Evolutionary conservation across 2,329 filamentous ascomycete genomes (phyloP).

Genomic region (Pyrenophora teres): DNA sequence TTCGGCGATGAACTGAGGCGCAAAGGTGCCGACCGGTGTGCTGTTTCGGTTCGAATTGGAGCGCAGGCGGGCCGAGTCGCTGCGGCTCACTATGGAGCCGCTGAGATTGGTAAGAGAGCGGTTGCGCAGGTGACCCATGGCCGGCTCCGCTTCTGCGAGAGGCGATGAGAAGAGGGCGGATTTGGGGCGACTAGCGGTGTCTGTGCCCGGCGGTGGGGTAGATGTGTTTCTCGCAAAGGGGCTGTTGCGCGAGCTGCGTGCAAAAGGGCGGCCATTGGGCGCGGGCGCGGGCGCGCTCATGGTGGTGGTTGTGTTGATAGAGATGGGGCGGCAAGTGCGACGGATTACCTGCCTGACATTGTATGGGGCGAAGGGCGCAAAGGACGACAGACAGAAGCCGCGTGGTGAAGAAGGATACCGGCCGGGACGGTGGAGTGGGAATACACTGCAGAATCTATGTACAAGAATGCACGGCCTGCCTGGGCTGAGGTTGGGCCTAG

Average conservation of each 20-base stretch:
- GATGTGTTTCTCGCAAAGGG: conserved; percentile 72
- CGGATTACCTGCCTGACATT: conserved; percentile 34
- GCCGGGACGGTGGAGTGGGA: conserved; percentile 2
- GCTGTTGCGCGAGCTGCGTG: conserved; percentile 69
- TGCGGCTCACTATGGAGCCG: conserved; percentile 38
- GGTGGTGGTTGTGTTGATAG: conserved; percentile 22
- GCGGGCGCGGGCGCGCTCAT: conserved; percentile 63
- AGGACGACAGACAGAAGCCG: conserved; percentile 8
- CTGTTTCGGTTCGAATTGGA: conserved; percentile 69
- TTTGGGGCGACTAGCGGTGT: conserved; percentile 65
- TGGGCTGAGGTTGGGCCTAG: neutral
- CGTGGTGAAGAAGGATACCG: neutral
- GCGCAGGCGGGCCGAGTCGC: conserved; percentile 47
- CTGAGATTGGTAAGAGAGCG: conserved; percentile 65
- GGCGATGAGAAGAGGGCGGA: conserved; percentile 74
- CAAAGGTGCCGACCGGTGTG: conserved; percentile 80
- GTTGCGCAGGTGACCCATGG: conserved; percentile 65
- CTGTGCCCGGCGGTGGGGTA: conserved; percentile 63
- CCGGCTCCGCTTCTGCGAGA: conserved; percentile 50
- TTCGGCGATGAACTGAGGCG: conserved; percentile 91
- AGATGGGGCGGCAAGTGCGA: conserved; percentile 28
- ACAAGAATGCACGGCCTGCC: conserved; percentile 28
- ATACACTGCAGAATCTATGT: conserved; percentile 30
- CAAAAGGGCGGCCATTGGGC: conserved; percentile 67
- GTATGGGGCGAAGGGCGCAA: conserved; percentile 18